A percentile compares a stretch with the other conserved stretches of the same genome.
phyloP scores from a whole-genome alignment of 805 yeast species.

The Torulaspora quercuum region DNA sequence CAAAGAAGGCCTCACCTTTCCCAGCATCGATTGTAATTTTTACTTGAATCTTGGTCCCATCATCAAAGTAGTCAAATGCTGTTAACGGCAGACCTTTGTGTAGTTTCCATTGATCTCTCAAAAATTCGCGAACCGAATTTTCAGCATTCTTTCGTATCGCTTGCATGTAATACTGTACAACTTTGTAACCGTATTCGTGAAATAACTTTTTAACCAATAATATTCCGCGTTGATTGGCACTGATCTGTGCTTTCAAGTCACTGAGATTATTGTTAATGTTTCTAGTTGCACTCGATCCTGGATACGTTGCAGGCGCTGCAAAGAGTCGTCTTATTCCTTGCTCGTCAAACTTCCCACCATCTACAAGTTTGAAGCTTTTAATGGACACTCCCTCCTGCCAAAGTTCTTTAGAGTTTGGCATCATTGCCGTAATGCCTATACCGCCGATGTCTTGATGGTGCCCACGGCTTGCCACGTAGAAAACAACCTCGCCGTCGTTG shows the following conservation, averaged over 20 bases:
- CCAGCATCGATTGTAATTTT: slow-evolving; percentile 47
- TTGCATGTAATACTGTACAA: slow-evolving; percentile 67
- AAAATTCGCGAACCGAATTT: slow-evolving; percentile 53
- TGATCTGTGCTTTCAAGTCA: slow-evolving; percentile 44
- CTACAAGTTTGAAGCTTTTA: slow-evolving; percentile 45
- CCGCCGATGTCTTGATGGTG: slow-evolving; percentile 60
- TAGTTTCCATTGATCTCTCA: slow-evolving; percentile 44
- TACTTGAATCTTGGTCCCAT: slow-evolving; percentile 65
- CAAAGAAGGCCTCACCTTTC: slow-evolving; percentile 67
- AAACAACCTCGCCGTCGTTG: slow-evolving; percentile 40
- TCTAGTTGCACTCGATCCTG: slow-evolving; percentile 51
- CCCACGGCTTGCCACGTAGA: slow-evolving; percentile 52
- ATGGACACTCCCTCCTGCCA: slow-evolving; percentile 53
- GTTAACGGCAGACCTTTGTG: slow-evolving; percentile 39
- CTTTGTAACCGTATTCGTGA: slow-evolving; percentile 46
- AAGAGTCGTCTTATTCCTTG: slow-evolving; percentile 42
- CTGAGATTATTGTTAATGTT: slow-evolving; percentile 48
- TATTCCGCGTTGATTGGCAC: slow-evolving; percentile 48
- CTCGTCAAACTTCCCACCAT: slow-evolving; percentile 47
- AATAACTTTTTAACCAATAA: slow-evolving; percentile 40
- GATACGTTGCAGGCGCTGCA: slow-evolving; percentile 44
- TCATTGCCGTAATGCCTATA: slow-evolving; percentile 50
- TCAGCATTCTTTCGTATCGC: slow-evolving; percentile 82
- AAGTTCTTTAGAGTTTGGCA: slow-evolving; percentile 48
- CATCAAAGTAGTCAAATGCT: slow-evolving; percentile 71